phyloP scores from a whole-genome alignment of 116 monocot genomes.

The Iris pallida region DNA sequence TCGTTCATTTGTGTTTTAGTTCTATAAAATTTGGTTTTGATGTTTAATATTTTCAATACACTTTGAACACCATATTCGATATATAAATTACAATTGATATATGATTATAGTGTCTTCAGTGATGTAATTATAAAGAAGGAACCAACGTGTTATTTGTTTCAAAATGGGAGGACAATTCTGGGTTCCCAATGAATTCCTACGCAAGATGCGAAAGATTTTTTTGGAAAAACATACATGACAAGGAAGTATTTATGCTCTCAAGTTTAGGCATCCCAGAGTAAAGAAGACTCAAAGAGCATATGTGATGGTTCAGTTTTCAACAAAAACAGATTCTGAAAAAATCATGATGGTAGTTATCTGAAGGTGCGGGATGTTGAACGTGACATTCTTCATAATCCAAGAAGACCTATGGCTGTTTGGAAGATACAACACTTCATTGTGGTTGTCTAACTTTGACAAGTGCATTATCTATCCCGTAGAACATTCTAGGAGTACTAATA shows the following conservation, averaged over 20 bases:
- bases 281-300: constrained; percentile 28
- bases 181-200: constrained; percentile 40
- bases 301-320: constrained; percentile 66
- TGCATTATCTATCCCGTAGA: constrained; percentile 48
- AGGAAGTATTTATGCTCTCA: constrained; percentile 61
- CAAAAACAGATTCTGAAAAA: constrained; percentile 15
- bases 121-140: too few species aligned
- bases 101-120: too few species aligned
- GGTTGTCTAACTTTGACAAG: constrained; percentile 47
- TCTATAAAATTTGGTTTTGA: too few species aligned
- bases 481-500: too few species aligned
- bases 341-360: constrained; percentile 19
- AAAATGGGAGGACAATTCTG: constrained; percentile 49
- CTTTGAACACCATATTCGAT: too few species aligned
- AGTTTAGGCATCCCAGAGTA: constrained; percentile 52
- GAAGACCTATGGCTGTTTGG: constrained; percentile 28
- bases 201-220: constrained; percentile 37
- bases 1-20: too few species aligned
- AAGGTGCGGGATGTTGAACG: constrained; percentile 24
- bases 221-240: constrained; percentile 40
- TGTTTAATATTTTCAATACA: too few species aligned
- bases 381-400: constrained; percentile 68
- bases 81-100: too few species aligned
- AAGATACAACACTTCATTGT: constrained; percentile 36
- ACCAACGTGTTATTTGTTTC: too few species aligned